A percentile compares a stretch with the other conserved stretches of the same genome.
These are phyloP conservation scores for Stentor roeselii DNA, from an alignment of 73 alveolate species.

Conservation along the genomic window DNA sequence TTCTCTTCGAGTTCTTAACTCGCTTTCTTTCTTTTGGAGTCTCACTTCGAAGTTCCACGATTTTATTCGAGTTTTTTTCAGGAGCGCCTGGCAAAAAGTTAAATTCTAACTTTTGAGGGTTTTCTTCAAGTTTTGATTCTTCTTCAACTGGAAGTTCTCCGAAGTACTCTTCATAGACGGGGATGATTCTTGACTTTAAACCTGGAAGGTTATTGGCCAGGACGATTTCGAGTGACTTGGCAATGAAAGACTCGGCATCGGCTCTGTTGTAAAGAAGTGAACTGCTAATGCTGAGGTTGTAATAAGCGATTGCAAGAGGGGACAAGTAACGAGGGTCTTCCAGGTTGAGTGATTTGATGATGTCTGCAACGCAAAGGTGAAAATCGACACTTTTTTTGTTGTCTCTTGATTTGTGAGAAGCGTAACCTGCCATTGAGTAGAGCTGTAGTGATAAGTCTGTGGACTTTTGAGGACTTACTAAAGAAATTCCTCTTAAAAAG, in stretches of 20 bases:
- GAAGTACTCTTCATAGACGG: not conserved
- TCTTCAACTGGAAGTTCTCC: not conserved
- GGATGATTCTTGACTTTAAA: not conserved
- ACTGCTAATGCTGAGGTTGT: not conserved
- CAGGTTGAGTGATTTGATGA: not conserved
- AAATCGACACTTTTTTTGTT: not conserved
- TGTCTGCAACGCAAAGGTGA: not conserved
- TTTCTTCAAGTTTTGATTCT: not conserved
- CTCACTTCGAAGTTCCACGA: constrained; percentile 1
- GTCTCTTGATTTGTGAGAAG: not conserved
- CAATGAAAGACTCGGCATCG: not conserved
- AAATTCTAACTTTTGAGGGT: not conserved
- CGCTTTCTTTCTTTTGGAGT: not conserved
- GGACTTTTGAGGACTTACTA: not conserved
- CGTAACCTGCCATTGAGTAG: not conserved
- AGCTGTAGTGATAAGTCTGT: not conserved
- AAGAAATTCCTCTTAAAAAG: constrained; percentile 4
- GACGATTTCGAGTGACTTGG: constrained; percentile 3
- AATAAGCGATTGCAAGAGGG: not conserved
- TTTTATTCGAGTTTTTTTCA: not conserved
- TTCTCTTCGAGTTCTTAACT: not conserved
- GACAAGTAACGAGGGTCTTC: not conserved
- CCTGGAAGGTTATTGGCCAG: not conserved
- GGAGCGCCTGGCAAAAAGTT: constrained; percentile 14
- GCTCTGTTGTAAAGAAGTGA: not conserved